Evolutionary conservation across 352 stramenopile genomes (phyloP), one percentile per base, ranked within the genome.

Genomic region (Phytophthora boehmeriae): DNA sequence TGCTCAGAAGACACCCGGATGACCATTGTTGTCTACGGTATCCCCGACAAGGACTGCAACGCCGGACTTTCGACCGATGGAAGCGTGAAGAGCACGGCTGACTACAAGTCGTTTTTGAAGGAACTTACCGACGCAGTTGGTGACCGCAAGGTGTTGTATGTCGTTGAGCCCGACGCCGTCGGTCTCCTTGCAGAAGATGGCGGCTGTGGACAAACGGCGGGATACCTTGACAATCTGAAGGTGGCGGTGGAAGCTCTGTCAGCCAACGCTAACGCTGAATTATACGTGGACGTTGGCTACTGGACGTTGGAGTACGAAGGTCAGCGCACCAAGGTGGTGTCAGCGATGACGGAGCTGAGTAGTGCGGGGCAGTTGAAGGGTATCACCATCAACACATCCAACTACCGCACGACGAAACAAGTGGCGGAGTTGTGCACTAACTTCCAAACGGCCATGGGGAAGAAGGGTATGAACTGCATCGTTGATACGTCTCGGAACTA

Each of bases 41-140:
- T 93, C 34, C 85, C 85, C 30, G 81, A 83, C 61, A 93, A 93
- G 62, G 85, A 93, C 59, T 93, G 85, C 56, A 59, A 68, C n/a
- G 71, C 67, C 14, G 64, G 67, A 2, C 75, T 75, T n/a, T 92
- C 83, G 36, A 71, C 57, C 1, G 68, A 45, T 0, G 69, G 68
- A 22, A 72, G 47, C 9, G 74, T 87, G 42, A 62, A 60, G 25
- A 86, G 67, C 43, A 67, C 71, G 0, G 68, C 52, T 0, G 58
- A 76, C 45, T 93, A 93, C 54, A 54, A 66, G 50, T 20, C 45
- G 22, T 93, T 88, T 49, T 16, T 93, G 4, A 47, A 58, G 30
- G 54, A 63, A 13, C 63, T 93, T 10, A 65, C 68, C 3, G 55
- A 63, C 4, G 55, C 65, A 16, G 67, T 89, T 19, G 78, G 78